Base-by-base conservation (phyloP, 257 asterid genomes). In the Nicotiana sylvestris region DNA sequence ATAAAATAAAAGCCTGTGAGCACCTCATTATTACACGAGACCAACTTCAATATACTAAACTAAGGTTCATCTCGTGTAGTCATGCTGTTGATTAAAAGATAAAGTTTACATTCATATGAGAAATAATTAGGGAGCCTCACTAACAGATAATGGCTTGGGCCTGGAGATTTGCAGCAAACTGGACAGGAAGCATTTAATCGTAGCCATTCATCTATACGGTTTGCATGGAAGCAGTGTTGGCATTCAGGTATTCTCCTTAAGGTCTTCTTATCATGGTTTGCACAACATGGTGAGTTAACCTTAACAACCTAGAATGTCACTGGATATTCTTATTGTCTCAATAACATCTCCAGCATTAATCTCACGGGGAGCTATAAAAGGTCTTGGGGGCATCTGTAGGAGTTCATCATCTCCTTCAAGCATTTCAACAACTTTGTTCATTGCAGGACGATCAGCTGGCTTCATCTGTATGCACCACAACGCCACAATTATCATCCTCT, bases 201-300 rank as follows among this genome's bases (percentile, higher is more conserved):
- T 9, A 90, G 90, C 92, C 94, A 88, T 69, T 86, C 87, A 12
- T 91, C 94, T 30, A 90, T 85, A 77, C 94, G 89, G 8, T 80
- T 85, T 0, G 88, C 89, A 25, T 91, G 92, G 78, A 91, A 91
- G 77, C 85, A 86, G 67, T 91, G 92, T 12, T 81, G 86, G 37
- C 94, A 91, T 11, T 85, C 85, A 3, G 92, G 94, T 27, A 91
- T 85, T 62, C 81, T 88, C 78, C 90, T 83, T 18, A 89, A 64
- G 0, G 92, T 82, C 21, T 91, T 91, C 58, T 84, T 84, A 64
- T 6, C 67, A 62, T 4, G 17, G 67, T 25, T 37, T 62, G 35
- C 16, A 62, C 3, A 29, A 11, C 68, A 25, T 64, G 35, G 37
- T 64, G 35, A 64, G 18, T 37, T 37, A 37, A 37, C 46, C 46